Conservation (phyloP, 2,329 filamentous ascomycete genomes). For the Colletotrichum tabaci region DNA sequence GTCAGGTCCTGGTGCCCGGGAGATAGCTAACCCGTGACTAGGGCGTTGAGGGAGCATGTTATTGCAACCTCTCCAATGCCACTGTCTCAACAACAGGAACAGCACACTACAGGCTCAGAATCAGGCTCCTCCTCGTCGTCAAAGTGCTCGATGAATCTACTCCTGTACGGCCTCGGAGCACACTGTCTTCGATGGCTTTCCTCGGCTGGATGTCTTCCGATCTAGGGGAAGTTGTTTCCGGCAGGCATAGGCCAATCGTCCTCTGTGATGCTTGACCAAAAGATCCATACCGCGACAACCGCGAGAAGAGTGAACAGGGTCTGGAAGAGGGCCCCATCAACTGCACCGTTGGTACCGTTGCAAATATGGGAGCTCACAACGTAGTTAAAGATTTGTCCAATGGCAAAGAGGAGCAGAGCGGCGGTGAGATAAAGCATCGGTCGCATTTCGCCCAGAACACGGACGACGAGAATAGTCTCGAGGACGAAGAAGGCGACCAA, state of each 20-base stretch:
- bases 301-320: constrained; percentile 91
- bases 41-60: not conserved
- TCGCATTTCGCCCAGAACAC: constrained; percentile 87
- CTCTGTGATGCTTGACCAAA: constrained; percentile 99
- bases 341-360: constrained; percentile 83
- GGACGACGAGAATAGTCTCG: constrained; percentile 86
- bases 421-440: constrained; percentile 91
- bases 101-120: not conserved
- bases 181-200: not conserved
- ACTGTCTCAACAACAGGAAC: not conserved
- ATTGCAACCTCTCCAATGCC: not conserved
- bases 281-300: constrained; percentile 89
- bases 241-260: constrained; percentile 89
- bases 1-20: too few relatives aligned
- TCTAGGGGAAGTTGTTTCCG: constrained; percentile 56
- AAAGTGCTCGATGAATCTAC: constrained; percentile 8
- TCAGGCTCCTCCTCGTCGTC: not conserved
- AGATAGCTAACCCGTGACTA: not conserved
- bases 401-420: constrained; percentile 86
- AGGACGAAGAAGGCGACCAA: constrained; percentile 89
- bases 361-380: constrained; percentile 93
- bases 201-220: not conserved
- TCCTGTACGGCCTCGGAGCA: not conserved
- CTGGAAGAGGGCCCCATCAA: constrained; percentile 94
- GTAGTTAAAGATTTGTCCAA: constrained; percentile 97